A percentile compares a stretch with the other conserved stretches of the same genome.
These are phyloP conservation scores for Trichomonas tenax DNA, from an alignment of 208 protist genomes.

Conservation along the genomic window DNA sequence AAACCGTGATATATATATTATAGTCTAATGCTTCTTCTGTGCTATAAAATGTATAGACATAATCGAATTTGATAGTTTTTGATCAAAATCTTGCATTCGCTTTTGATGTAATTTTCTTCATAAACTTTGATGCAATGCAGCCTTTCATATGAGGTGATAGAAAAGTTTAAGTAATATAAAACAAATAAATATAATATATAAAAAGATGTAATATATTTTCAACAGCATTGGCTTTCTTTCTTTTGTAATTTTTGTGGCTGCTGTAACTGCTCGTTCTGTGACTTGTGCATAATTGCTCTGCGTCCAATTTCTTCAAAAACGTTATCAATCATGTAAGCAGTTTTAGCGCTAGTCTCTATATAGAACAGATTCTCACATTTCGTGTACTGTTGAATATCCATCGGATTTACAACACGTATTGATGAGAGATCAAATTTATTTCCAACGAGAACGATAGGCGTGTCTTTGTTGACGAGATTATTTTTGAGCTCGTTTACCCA, in stretches of 20 bases:
- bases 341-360: not conserved
- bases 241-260: not conserved
- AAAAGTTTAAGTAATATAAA: no score
- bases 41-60: no score
- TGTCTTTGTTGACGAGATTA: not conserved
- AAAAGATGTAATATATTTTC: no score
- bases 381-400: not conserved
- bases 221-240: no score
- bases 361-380: not conserved
- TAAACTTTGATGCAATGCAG: no score
- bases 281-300: not conserved
- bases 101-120: no score
- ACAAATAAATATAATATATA: no score
- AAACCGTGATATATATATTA: no score
- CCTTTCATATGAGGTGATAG: no score
- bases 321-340: not conserved
- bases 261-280: not conserved
- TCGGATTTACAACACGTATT: not conserved
- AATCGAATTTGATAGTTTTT: no score
- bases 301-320: not conserved
- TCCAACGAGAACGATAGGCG: not conserved
- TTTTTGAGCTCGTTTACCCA: slow-evolving; percentile 11
- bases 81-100: no score
- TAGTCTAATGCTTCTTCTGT: no score
- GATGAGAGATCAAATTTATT: not conserved